These are phyloP conservation scores for Blepharisma stoltei DNA, from an alignment of 73 alveolate species.

Conservation along the genomic window DNA sequence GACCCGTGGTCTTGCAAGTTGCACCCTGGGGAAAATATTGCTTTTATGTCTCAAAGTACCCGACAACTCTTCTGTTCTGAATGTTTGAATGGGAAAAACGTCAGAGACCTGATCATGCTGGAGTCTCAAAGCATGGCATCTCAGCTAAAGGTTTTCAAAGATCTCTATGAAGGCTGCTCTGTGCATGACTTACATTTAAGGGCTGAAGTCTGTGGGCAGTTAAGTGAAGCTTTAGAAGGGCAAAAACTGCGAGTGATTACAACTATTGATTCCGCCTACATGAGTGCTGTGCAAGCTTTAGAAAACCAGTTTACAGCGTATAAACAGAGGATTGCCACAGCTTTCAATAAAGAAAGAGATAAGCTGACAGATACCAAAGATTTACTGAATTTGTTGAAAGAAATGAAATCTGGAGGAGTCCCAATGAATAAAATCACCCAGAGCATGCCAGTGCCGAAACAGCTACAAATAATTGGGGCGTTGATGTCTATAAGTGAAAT, in stretches of 20 bases:
- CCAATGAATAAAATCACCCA: background rate
- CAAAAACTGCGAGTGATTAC: background rate
- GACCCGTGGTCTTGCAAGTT: constrained; percentile 27
- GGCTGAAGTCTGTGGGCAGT: background rate
- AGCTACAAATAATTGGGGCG: background rate
- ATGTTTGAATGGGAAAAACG: background rate
- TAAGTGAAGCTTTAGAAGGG: background rate
- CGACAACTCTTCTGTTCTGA: constrained; percentile 7
- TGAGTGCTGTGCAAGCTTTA: background rate
- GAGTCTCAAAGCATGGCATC: background rate
- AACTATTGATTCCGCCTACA: background rate
- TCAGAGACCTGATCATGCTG: background rate
- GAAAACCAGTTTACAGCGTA: background rate
- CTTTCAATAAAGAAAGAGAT: background rate
- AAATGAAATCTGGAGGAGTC: background rate
- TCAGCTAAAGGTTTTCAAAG: background rate
- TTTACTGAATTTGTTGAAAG: background rate
- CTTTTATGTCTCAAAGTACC: constrained; percentile 3
- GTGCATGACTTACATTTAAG: background rate
- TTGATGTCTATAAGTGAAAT: background rate
- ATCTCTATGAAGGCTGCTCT: background rate
- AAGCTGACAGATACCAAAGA: background rate
- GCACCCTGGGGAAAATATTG: background rate
- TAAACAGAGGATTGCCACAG: background rate
- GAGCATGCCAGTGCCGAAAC: background rate